A percentile compares a stretch with the other conserved stretches of the same genome.
Evolutionary conservation across 805 yeast species (phyloP).

Genomic region (Sungouiozyma intestinalis): DNA sequence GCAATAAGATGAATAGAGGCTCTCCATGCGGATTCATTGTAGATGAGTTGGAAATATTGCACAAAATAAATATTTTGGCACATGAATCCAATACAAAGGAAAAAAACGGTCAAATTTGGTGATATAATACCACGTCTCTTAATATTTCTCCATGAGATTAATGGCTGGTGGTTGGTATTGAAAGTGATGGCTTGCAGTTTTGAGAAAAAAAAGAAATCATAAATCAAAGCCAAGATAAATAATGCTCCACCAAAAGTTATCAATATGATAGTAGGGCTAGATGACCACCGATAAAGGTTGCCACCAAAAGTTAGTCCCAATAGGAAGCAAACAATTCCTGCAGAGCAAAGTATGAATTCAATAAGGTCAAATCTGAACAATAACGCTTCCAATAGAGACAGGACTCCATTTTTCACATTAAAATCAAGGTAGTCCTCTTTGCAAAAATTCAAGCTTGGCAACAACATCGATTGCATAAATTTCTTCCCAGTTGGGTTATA

Average conservation of each 20-base stretch:
- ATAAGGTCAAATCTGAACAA: constrained; percentile 16
- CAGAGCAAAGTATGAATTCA: constrained; percentile 13
- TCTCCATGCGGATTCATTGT: constrained; percentile 15
- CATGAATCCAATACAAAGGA: constrained; percentile 13
- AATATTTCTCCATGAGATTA: constrained; percentile 12
- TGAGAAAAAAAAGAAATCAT: constrained; percentile 30
- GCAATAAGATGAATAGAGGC: constrained; percentile 19
- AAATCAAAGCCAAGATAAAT: constrained; percentile 35
- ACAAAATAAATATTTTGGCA: constrained; percentile 17
- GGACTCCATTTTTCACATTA: not conserved
- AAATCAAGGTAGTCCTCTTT: not conserved
- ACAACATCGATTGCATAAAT: not conserved
- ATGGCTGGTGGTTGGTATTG: constrained; percentile 9
- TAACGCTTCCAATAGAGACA: too few relatives aligned
- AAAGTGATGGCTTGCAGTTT: constrained; percentile 5
- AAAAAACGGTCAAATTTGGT: constrained; percentile 12
- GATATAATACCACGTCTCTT: constrained; percentile 10
- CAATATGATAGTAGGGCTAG: constrained; percentile 32
- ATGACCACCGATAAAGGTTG: constrained; percentile 44
- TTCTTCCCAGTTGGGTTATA: constrained; percentile 11
- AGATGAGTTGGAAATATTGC: constrained; percentile 21
- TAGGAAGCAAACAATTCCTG: constrained; percentile 16
- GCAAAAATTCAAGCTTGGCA: not conserved
- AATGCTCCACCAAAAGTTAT: constrained; percentile 35
- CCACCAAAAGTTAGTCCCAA: constrained; percentile 39